Evolutionary conservation across 805 yeast species (phyloP).

Genomic region (Schizosaccharomyces lindneri): DNA sequence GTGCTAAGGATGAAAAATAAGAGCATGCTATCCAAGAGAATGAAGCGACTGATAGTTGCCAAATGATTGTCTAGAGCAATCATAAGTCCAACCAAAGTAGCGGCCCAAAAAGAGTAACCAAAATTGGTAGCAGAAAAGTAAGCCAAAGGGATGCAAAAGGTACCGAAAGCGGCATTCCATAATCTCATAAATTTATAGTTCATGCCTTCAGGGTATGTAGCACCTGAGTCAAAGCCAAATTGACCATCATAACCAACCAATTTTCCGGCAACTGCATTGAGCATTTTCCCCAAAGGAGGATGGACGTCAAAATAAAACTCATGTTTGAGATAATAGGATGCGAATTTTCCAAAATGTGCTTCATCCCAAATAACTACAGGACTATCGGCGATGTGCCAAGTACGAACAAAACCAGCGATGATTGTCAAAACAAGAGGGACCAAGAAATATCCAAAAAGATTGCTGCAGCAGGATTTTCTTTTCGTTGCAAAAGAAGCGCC

Average conservation of each 20-base stretch:
- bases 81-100: slow-evolving; percentile 62
- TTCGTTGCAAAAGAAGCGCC: too few species aligned
- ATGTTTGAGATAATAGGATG: slow-evolving; percentile 66
- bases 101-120: slow-evolving; percentile 44
- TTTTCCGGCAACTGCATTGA: slow-evolving; percentile 70
- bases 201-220: slow-evolving; percentile 44
- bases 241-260: slow-evolving; percentile 70
- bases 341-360: slow-evolving; percentile 93
- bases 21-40: slow-evolving; percentile 74
- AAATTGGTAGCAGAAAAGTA: slow-evolving; percentile 57
- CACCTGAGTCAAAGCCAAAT: slow-evolving; percentile 73
- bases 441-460: slow-evolving; percentile 5
- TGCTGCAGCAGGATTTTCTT: too few species aligned
- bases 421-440: slow-evolving; percentile 40
- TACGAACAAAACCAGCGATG: slow-evolving; percentile 27
- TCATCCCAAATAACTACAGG: slow-evolving; percentile 80
- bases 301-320: slow-evolving; percentile 91
- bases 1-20: slow-evolving; percentile 75
- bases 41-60: slow-evolving; percentile 67
- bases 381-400: slow-evolving; percentile 47
- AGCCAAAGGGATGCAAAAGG: slow-evolving; percentile 66
- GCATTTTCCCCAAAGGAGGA: slow-evolving; percentile 89
- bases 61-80: slow-evolving; percentile 48
- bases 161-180: slow-evolving; percentile 65
- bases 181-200: slow-evolving; percentile 70